Base-by-base conservation (phyloP, 148 eudicot genomes). In the Rhododendron simsii region DNA sequence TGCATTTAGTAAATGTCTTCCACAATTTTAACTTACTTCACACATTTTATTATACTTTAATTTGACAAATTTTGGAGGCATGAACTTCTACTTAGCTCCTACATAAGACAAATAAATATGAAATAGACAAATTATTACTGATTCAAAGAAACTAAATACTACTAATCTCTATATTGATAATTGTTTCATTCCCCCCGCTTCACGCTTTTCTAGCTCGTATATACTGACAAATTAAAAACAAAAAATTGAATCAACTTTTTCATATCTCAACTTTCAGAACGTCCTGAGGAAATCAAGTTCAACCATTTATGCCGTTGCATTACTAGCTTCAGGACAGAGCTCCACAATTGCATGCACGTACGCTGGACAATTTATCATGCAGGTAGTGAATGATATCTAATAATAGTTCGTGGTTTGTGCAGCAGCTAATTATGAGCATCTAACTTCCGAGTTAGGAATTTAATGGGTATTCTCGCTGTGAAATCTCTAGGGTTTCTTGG, bases 341-440 rank as follows among this genome's bases (percentile, higher is more conserved):
- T 96, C 98, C 39, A 88, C 96, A 50, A 96, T 96, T 76, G 93
- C 98, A 3, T 95, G 98, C 20, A 96, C 98, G 5, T 96, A 96
- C 90, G 98, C 98, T 73, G 98, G 98, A 28, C 98, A 96, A 83
- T 96, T 75, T 82, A 90, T 96, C 33, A 96, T 96, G 98, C 96
- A 95, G 94, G 98, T 93, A 2, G 59, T 20, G 26, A 41, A 39
- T 16, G 23, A 15, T 77, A 37, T 76, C 48, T 41, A 18, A 8
- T 2, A 16, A 77, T 21, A 28, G 26, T 10, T 23, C 26, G 9
- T 12, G 14, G 9, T 78, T 47, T 44, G 13, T 26, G 3, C 4
- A 26, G 3, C 28, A 45, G 8, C 16, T 12, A 23, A 12, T 20
- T 77, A 23, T 11, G 37, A 13, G n/a, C 26, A 77, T 16, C n/a